Percentiles rank a stretch among this genome's conserved stretches.
Evolutionary conservation across 768 basidiomycete species (phyloP).

Genomic region (Kwoniella sp.): DNA sequence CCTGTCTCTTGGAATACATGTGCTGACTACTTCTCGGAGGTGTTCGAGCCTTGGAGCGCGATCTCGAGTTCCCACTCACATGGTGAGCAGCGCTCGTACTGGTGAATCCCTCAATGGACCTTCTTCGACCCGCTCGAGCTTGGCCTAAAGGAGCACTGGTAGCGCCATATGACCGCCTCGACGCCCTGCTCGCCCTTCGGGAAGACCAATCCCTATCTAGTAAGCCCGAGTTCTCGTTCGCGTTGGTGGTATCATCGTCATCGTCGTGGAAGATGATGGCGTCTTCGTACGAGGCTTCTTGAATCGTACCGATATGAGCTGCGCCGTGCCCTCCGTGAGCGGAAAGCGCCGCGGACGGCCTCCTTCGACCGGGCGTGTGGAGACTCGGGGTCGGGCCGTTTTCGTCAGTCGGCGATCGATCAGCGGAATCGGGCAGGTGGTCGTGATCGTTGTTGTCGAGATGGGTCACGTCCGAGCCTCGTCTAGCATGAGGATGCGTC

Average conservation of each 20-base stretch:
- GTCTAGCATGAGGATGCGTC: conserved; percentile 39
- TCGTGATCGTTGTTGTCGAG: neutral
- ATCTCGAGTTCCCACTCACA: conserved; percentile 34
- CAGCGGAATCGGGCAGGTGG: conserved; percentile 4
- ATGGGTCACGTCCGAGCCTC: conserved; percentile 15
- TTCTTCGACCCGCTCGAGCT: conserved; percentile 3
- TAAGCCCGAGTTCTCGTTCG: conserved; percentile 17
- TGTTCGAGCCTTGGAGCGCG: conserved; percentile 43
- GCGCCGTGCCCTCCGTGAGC: conserved; percentile 15
- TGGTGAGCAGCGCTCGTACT: neutral
- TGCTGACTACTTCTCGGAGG: conserved; percentile 32
- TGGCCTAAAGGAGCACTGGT: conserved; percentile 26
- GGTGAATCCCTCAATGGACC: conserved; percentile 15
- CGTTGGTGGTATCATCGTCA: conserved; percentile 34
- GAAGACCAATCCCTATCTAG: conserved; percentile 23
- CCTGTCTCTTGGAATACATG: neutral
- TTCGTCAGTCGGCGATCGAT: conserved; percentile 14
- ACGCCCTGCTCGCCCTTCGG: conserved; percentile 5
- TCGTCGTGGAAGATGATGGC: conserved; percentile 37
- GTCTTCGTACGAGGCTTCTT: conserved; percentile 40
- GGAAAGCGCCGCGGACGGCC: conserved; percentile 10
- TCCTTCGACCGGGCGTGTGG: conserved; percentile 5
- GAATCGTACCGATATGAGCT: conserved; percentile 30
- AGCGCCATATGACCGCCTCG: conserved; percentile 32
- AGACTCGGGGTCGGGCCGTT: conserved; percentile 9